phyloP scores from a whole-genome alignment of 345 rosid genomes.

The Viola odorata region DNA sequence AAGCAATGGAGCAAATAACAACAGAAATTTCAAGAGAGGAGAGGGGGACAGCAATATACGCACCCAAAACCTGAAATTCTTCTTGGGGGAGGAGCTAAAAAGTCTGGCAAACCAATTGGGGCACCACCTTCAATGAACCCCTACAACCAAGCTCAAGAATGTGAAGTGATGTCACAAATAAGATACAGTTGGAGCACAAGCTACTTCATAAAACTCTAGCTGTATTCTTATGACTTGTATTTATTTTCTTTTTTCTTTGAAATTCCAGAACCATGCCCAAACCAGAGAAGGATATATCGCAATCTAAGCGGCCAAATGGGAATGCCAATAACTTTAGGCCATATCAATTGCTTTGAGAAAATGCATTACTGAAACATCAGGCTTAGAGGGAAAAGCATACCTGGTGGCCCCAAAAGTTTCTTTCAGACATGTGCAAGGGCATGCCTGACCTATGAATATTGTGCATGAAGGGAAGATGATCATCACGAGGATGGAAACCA shows the following conservation, averaged over 20 bases:
- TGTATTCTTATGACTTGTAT: too few species aligned
- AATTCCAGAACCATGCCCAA: too few species aligned
- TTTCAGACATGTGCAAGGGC: slow-evolving; percentile 48
- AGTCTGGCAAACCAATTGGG: slow-evolving; percentile 44
- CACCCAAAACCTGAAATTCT: slow-evolving; percentile 54
- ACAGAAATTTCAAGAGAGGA: not conserved
- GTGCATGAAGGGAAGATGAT: slow-evolving; percentile 46
- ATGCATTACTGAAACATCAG: too few species aligned
- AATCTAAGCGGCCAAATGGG: too few species aligned
- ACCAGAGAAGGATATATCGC: too few species aligned
- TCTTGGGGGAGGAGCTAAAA: slow-evolving; percentile 44
- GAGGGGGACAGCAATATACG: not conserved
- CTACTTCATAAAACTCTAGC: too few species aligned
- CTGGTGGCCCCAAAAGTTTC: slow-evolving; percentile 71
- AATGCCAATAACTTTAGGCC: too few species aligned
- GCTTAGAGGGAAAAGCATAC: slow-evolving; percentile 19
- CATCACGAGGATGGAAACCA: slow-evolving; percentile 47
- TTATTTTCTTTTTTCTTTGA: too few species aligned
- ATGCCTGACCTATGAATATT: slow-evolving; percentile 39
- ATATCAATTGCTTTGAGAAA: too few species aligned
- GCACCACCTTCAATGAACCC: slow-evolving; percentile 37
- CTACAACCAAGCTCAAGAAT: slow-evolving; percentile 30
- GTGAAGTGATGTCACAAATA: slow-evolving; percentile 10
- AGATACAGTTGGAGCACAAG: too few species aligned
- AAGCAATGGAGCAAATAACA: not conserved